Conservation (phyloP, 176 grass and related monocot species). For the Tuctoria greenei region DNA sequence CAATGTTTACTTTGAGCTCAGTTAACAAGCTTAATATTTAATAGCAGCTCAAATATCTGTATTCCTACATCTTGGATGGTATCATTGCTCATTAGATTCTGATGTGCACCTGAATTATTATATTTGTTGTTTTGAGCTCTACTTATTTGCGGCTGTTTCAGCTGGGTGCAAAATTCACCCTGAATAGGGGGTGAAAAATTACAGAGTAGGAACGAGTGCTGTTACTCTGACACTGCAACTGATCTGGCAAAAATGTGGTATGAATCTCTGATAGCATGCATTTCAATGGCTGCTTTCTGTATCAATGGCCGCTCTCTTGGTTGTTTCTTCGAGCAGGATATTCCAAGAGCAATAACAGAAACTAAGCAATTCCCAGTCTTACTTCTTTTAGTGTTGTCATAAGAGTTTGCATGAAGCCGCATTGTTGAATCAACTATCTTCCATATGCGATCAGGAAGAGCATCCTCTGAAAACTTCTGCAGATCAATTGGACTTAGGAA, state of each 20-base stretch:
- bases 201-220: no score
- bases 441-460: background rate
- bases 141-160: no score
- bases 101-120: background rate
- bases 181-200: no score
- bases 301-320: background rate
- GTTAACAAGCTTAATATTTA: background rate
- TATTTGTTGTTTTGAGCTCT: background rate
- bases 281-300: background rate
- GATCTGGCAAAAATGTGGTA: background rate
- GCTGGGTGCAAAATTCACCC: no score
- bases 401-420: background rate
- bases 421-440: constrained; percentile 27
- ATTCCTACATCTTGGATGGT: background rate
- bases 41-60: background rate
- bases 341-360: background rate
- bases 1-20: background rate
- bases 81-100: background rate
- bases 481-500: constrained; percentile 9
- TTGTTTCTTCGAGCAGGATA: constrained; percentile 33
- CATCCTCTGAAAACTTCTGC: background rate
- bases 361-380: constrained; percentile 5
- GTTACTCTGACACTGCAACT: background rate
- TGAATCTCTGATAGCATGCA: constrained; percentile 24
- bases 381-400: background rate